Percentiles rank a stretch among this genome's conserved stretches.
phyloP scores from a whole-genome alignment of 75 land plant species.

The Pinus albicaulis region DNA sequence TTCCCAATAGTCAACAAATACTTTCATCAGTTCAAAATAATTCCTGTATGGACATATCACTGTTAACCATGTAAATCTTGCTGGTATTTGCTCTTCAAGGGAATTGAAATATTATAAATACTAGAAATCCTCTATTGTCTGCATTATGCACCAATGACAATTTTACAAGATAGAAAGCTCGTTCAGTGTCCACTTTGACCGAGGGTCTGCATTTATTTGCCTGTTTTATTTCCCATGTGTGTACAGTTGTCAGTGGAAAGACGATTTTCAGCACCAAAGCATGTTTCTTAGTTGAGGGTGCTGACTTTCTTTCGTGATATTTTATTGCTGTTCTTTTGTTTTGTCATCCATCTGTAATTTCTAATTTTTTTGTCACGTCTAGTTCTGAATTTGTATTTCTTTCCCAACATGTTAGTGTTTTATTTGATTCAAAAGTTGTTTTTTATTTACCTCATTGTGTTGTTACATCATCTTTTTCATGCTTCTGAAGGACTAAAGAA shows the following conservation, averaged over 20 bases:
- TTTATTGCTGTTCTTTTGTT: not conserved
- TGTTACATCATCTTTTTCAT: not conserved
- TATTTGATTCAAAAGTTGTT: not conserved
- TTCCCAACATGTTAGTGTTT: not conserved
- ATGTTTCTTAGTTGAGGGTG: not conserved
- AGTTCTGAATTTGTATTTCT: not conserved
- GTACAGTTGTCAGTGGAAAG: not conserved
- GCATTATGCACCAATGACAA: too few species aligned
- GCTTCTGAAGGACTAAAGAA: not conserved
- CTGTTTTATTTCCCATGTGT: not conserved
- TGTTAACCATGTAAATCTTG: too few species aligned
- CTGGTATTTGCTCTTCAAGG: too few species aligned
- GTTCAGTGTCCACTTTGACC: too few species aligned
- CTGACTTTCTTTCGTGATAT: not conserved
- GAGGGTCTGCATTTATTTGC: too few species aligned
- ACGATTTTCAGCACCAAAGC: not conserved
- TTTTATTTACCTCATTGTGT: not conserved
- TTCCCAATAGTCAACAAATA: too few species aligned
- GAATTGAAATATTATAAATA: too few species aligned
- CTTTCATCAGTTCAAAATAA: too few species aligned
- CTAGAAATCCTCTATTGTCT: too few species aligned
- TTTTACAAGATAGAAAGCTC: too few species aligned
- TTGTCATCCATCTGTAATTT: not conserved
- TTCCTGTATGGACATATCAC: too few species aligned
- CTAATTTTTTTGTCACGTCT: not conserved